Base-by-base conservation (phyloP, 139 green algal genomes). In the Haematococcus lacustris region DNA sequence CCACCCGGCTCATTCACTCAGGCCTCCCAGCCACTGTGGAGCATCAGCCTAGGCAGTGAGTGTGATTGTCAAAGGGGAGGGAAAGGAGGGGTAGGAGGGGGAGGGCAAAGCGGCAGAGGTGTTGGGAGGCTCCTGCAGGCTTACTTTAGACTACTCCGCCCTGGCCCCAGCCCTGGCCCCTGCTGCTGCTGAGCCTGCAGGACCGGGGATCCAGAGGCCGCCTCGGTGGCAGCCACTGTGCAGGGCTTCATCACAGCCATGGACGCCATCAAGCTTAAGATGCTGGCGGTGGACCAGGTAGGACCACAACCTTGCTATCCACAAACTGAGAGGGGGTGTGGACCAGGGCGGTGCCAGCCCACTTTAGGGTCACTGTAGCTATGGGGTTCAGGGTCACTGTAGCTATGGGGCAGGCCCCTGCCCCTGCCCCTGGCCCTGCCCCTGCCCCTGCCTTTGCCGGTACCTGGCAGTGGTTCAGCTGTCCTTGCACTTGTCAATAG, bases 161-260 rank as follows among this genome's bases (percentile, higher is more conserved):
- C 51, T 62, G 51, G n/a, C n/a, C n/a, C n/a, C n/a, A n/a, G n/a
- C n/a, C n/a, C n/a, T n/a, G n/a, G n/a, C n/a, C n/a, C n/a, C n/a
- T n/a, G n/a, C n/a, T 62, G 51, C 51, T n/a, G n/a, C n/a, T 53
- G 17, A 53, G 43, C 9, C 43, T 53, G 32, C 63, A 63, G 62
- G 30, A 30, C 62, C 43, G 68, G 41, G 33, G 74, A 80, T 39
- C 70, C 76, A 6, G 68, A 81, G 81, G 77, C 71, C 39, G 72
- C 71, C 41, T 82, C 72, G 5, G 88, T 97, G 39, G 92, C 93
- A 6, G 86, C 93, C 71, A 89, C 85, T 1, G 91, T 97, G 63
- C 87, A 95, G 77, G 78, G 92, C 74, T 98, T 97, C 76, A 98
- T 98, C 88, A 98, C 93, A 1, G 81, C 88, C 35, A 97, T 97